Evolutionary conservation across 2,329 filamentous ascomycete genomes (phyloP).

Genomic region (Ophiosphaerella narmari): DNA sequence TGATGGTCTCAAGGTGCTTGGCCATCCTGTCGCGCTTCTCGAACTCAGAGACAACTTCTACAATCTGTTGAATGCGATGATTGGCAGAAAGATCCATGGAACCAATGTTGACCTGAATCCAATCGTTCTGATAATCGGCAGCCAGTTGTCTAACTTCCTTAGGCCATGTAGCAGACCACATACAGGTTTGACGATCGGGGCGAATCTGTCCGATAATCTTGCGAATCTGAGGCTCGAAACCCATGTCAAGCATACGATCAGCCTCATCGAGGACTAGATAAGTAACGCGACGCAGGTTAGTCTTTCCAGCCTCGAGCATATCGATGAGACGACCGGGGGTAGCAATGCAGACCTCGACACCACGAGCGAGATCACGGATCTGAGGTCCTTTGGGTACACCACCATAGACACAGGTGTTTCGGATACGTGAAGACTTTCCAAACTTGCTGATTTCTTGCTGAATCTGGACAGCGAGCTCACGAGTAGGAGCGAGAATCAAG

Average conservation of each 20-base stretch:
- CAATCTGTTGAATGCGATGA: constrained; percentile 96
- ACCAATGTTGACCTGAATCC: constrained; percentile 98
- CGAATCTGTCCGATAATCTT: constrained; percentile 98
- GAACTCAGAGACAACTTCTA: constrained; percentile 93
- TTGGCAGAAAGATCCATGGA: constrained; percentile 96
- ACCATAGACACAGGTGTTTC: constrained; percentile 98
- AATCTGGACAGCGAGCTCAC: constrained; percentile 98
- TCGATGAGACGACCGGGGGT: constrained; percentile 97
- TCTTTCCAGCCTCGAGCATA: constrained; percentile 97
- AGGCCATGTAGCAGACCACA: constrained; percentile 99
- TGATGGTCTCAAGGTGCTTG: constrained; percentile 96
- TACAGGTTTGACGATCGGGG: constrained; percentile 97
- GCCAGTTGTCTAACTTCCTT: constrained; percentile 96
- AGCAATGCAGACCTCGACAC: constrained; percentile 98
- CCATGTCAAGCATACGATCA: constrained; percentile 99
- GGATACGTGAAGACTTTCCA: constrained; percentile 94
- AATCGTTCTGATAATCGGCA: constrained; percentile 87
- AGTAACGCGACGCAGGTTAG: constrained; percentile 95
- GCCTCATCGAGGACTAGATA: constrained; percentile 98
- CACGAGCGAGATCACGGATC: constrained; percentile 90
- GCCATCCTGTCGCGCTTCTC: constrained; percentile 98
- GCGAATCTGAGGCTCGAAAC: constrained; percentile 99
- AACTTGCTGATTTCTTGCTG: constrained; percentile 99
- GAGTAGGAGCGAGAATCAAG: constrained; percentile 91
- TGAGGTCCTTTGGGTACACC: constrained; percentile 98